Percentiles rank a stretch among this genome's conserved stretches.
Evolutionary conservation across 176 grass and related monocot genomes (phyloP).

Genomic region (Dactylis glomerata): DNA sequence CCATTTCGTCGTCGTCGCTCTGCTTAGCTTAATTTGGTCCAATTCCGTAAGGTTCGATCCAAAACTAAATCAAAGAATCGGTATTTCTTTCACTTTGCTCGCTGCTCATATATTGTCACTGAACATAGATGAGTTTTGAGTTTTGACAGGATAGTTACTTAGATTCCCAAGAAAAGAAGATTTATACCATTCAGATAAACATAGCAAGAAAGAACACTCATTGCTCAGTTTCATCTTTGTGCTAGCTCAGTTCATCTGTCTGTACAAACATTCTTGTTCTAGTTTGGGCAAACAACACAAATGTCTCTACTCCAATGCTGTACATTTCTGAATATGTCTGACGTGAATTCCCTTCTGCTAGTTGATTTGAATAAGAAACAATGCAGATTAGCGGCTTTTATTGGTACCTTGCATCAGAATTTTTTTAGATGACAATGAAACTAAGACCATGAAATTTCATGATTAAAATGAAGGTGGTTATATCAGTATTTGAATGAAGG

Average conservation of each 20-base stretch:
- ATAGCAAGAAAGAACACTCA: background rate
- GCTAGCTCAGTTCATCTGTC: background rate
- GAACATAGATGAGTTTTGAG: background rate
- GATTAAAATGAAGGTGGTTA: too few relatives aligned
- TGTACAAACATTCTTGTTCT: background rate
- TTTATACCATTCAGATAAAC: background rate
- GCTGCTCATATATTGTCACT: background rate
- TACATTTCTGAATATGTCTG: too few relatives aligned
- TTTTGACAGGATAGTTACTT: background rate
- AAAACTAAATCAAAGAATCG: background rate
- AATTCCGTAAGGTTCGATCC: background rate
- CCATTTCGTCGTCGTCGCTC: too few relatives aligned
- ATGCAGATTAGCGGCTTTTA: too few relatives aligned
- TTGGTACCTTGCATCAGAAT: too few relatives aligned
- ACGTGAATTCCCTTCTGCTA: too few relatives aligned
- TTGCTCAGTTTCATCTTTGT: background rate
- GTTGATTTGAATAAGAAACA: too few relatives aligned
- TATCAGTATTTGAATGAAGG: too few relatives aligned
- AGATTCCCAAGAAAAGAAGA: background rate
- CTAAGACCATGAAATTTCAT: too few relatives aligned
- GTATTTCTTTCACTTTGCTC: background rate
- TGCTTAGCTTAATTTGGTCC: background rate
- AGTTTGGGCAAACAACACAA: background rate
- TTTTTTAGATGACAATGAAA: too few relatives aligned
- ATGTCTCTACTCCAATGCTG: too few relatives aligned